Evolutionary conservation across 1,139 yeast genomes (phyloP).

Genomic region (Lodderomyces orthopsilosis): DNA sequence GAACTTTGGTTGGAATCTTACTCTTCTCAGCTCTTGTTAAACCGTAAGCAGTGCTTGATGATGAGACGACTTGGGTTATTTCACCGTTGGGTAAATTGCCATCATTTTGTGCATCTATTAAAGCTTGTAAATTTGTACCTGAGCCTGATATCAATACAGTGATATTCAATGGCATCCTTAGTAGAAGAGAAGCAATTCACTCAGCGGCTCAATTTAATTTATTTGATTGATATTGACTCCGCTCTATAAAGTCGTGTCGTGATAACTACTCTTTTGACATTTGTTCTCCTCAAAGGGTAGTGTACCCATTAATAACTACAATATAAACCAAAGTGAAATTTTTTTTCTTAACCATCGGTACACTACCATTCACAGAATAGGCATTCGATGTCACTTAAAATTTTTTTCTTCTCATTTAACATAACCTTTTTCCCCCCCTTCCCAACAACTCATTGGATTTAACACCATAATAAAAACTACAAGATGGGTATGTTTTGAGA

Average conservation of each 20-base stretch:
- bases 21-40: constrained; percentile 71
- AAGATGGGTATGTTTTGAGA: constrained; percentile 40
- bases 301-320: not conserved
- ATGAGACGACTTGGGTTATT: constrained; percentile 77
- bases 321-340: not conserved
- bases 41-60: constrained; percentile 81
- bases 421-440: constrained; percentile 8
- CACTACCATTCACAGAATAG: not conserved
- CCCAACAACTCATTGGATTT: constrained; percentile 16
- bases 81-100: constrained; percentile 45
- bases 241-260: constrained; percentile 1
- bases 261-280: not conserved
- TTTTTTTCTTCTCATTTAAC: constrained; percentile 5
- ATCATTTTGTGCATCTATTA: constrained; percentile 66
- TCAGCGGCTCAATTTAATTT: not conserved
- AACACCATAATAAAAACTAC: constrained; percentile 14
- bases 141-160: constrained; percentile 90
- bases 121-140: constrained; percentile 91
- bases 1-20: constrained; percentile 65
- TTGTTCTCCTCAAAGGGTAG: not conserved
- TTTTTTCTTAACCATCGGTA: not conserved
- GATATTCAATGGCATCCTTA: constrained; percentile 17
- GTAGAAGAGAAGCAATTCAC: not conserved
- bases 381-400: constrained; percentile 6
- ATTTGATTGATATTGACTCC: constrained; percentile 1